These are phyloP conservation scores for Halophytophthora batemanensis DNA, from an alignment of 352 stramenopile species.

Conservation along the genomic window DNA sequence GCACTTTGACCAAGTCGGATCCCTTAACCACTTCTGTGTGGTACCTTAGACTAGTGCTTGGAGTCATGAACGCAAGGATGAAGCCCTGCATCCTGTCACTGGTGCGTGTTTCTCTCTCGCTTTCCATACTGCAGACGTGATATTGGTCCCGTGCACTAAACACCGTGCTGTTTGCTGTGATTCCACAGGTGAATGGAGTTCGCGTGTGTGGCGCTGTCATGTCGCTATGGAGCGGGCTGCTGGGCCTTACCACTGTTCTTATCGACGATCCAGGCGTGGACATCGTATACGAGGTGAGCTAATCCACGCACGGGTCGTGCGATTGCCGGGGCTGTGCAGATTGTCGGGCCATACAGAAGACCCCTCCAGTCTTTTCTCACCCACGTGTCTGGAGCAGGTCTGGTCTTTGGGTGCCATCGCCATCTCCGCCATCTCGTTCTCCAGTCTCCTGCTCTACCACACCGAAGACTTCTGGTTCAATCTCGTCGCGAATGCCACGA, in stretches of 20 bases:
- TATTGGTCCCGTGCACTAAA: neutral
- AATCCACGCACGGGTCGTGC: neutral
- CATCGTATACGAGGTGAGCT: slow-evolving; percentile 38
- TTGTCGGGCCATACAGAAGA: neutral
- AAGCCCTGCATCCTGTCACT: slow-evolving; percentile 42
- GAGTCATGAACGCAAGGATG: slow-evolving; percentile 39
- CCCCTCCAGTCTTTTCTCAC: neutral
- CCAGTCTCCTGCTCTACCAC: slow-evolving; percentile 42
- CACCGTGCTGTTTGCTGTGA: neutral
- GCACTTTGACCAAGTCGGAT: neutral
- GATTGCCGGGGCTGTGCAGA: too few species aligned
- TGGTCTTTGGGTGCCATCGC: slow-evolving; percentile 60
- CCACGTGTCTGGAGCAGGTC: slow-evolving; percentile 17
- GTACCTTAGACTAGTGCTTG: slow-evolving; percentile 18
- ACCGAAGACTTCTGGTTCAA: slow-evolving; percentile 53
- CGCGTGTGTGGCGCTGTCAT: slow-evolving; percentile 41
- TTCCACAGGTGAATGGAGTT: slow-evolving; percentile 45
- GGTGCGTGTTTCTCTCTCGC: slow-evolving; percentile 15
- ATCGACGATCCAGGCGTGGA: slow-evolving; percentile 42
- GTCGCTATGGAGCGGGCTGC: slow-evolving; percentile 33
- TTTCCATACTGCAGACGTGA: neutral
- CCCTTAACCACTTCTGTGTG: slow-evolving; percentile 1
- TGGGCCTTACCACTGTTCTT: slow-evolving; percentile 34
- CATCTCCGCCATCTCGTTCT: slow-evolving; percentile 33
- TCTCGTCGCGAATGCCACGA: slow-evolving; percentile 11